A percentile compares a stretch with the other conserved stretches of the same genome.
Conservation (phyloP, 1,284 basidiomycete genomes). For the Ganoderma boninense region DNA sequence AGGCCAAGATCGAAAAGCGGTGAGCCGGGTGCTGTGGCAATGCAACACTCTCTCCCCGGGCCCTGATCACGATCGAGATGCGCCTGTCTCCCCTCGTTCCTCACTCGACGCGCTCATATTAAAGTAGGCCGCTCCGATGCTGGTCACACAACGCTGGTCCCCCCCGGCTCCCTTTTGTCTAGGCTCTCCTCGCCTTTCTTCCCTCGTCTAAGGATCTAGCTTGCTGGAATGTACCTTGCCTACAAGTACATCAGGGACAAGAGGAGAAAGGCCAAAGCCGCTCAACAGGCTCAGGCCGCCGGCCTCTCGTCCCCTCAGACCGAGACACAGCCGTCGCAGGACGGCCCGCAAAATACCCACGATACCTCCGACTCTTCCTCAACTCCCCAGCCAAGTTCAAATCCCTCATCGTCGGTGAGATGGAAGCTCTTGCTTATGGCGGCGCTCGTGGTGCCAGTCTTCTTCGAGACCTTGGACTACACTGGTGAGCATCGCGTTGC, state of each 20-base stretch:
- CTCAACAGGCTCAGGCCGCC: constrained; percentile 16
- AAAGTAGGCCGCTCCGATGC: not conserved
- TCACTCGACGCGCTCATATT: constrained; percentile 10
- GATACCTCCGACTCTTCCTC: not conserved
- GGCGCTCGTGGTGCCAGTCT: constrained; percentile 39
- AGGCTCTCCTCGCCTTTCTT: not conserved
- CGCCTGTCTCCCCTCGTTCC: not conserved
- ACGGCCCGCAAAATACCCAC: not conserved
- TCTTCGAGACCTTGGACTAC: constrained; percentile 49
- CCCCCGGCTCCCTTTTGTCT: not conserved
- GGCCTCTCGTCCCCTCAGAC: not conserved
- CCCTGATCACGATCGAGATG: constrained; percentile 5
- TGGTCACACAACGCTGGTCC: not conserved
- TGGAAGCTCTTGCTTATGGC: constrained; percentile 37
- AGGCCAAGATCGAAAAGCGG: not conserved
- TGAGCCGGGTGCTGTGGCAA: constrained; percentile 1
- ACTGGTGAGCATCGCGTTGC: constrained; percentile 43
- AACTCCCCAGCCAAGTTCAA: not conserved
- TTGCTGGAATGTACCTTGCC: constrained; percentile 23
- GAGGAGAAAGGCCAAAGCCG: constrained; percentile 26
- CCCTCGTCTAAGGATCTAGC: not conserved
- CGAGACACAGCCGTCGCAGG: not conserved
- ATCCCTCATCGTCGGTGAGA: constrained; percentile 17
- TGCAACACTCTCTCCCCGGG: constrained; percentile 1
- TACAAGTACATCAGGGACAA: constrained; percentile 31